Percentiles rank a stretch among this genome's conserved stretches.
Evolutionary conservation across 352 stramenopile genomes (phyloP).

Genomic region (Aphanomyces astaci): DNA sequence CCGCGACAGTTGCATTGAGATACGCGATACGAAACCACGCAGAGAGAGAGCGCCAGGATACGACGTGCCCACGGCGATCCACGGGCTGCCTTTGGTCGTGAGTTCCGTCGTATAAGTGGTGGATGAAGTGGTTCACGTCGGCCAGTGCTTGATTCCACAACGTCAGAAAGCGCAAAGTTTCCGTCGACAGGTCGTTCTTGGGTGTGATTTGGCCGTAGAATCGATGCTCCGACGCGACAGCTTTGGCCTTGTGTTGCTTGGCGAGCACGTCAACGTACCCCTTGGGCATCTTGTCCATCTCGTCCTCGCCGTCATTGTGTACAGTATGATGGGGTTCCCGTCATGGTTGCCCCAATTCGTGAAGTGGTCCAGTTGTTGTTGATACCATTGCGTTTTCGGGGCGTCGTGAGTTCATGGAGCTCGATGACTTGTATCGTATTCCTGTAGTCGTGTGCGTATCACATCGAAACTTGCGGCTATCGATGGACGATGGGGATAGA

Average conservation of each 20-base stretch:
- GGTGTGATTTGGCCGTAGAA: constrained; percentile 83
- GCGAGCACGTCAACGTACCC: constrained; percentile 69
- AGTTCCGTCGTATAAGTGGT: constrained; percentile 49
- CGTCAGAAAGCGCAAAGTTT: constrained; percentile 66
- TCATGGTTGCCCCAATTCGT: constrained; percentile 42
- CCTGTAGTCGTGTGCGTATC: too few species aligned
- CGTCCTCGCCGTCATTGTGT: constrained; percentile 77
- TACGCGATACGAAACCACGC: constrained; percentile 79
- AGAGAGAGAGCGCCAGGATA: constrained; percentile 73
- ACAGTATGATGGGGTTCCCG: constrained; percentile 63
- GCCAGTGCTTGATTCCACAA: constrained; percentile 82
- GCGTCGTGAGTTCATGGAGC: too few species aligned
- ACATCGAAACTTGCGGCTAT: too few species aligned
- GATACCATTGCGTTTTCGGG: constrained; percentile 74
- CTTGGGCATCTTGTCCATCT: constrained; percentile 43
- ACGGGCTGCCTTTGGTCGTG: constrained; percentile 36
- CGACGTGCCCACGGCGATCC: constrained; percentile 70
- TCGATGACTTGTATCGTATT: too few species aligned
- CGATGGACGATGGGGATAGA: too few species aligned
- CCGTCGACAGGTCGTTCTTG: constrained; percentile 59
- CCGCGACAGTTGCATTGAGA: constrained; percentile 60
- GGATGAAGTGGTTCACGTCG: constrained; percentile 77
- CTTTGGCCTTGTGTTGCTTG: constrained; percentile 68
- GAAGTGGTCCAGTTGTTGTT: constrained; percentile 64
- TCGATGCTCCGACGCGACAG: constrained; percentile 78